Evolutionary conservation across 768 basidiomycete genomes (phyloP), one percentile per base, ranked within the genome.

Genomic region (Grammothele lineata): DNA sequence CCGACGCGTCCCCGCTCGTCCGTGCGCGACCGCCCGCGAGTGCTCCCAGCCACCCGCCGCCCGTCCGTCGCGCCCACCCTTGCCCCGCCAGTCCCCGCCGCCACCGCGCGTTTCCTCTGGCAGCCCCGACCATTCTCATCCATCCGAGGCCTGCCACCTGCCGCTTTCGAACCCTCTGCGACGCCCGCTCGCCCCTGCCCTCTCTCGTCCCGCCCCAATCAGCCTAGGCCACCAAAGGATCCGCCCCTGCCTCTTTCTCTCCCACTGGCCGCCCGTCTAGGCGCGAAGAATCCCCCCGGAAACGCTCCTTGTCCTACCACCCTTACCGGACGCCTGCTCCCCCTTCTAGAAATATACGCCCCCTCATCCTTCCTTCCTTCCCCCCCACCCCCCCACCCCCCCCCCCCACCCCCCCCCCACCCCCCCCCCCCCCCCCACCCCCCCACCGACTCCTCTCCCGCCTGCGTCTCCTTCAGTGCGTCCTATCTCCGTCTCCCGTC

Each of bases 391-490:
- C 40, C 30, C 21, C 17, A 9, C 30, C 22, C 30, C 35, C 37
- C 54, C 38, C 26, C 23, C 48, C 12, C 33, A 45, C 36, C n/a
- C 19, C 23, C 42, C 23, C 26, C 26, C 27, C 46, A 17, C 36
- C 51, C 39, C n/a, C 23, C 23, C 42, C 23, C 36, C 19, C 39
- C 25, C 36, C 39, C 38, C 14, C 47, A 25, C n/a, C 27, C 40
- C 17, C 21, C 43, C 45, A 62, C 60, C 59, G 61, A 62, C 40
- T 47, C 57, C 25, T 50, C 53, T 18, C 53, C 66, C 15, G 82
- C 84, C 37, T 77, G 76, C 55, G 74, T 89, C 32, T 90, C 87
- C 24, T 90, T 87, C 75, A 89, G 87, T 88, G 49, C 43, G 84
- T 77, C 48, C 52, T 41, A 36, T 36, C 35, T 9, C 35, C 35